These are phyloP conservation scores for Apiospora aurea DNA, from an alignment of 2,329 filamentous ascomycete species.

Conservation along the genomic window DNA sequence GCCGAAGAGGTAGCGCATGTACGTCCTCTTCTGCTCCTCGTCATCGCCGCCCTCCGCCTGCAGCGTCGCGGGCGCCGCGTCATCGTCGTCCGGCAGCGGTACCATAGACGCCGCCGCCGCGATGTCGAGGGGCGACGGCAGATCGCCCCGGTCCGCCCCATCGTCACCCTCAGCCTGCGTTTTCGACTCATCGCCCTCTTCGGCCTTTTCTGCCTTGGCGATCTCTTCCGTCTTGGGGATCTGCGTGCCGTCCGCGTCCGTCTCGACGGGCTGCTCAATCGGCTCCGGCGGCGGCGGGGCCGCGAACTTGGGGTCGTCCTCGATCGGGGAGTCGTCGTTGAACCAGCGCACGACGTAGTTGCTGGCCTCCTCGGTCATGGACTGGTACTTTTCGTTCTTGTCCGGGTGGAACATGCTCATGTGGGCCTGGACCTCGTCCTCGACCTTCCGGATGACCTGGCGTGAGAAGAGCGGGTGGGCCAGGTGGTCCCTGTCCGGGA, in stretches of 20 bases:
- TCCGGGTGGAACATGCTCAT: slow-evolving; percentile 69
- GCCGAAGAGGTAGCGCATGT: slow-evolving; percentile 57
- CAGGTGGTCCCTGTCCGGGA: slow-evolving; percentile 61
- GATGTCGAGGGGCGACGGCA: slow-evolving; percentile 58
- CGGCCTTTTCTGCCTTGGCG: slow-evolving; percentile 30
- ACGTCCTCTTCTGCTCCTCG: slow-evolving; percentile 48
- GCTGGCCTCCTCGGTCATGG: slow-evolving; percentile 66
- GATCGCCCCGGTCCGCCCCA: slow-evolving; percentile 40
- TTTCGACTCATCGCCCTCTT: neutral
- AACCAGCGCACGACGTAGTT: slow-evolving; percentile 66
- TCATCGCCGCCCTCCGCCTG: slow-evolving; percentile 35
- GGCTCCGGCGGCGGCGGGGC: slow-evolving; percentile 48
- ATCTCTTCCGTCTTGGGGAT: slow-evolving; percentile 39
- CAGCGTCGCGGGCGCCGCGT: slow-evolving; percentile 39
- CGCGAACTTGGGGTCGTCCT: slow-evolving; percentile 57
- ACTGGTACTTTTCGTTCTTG: slow-evolving; percentile 69
- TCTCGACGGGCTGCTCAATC: slow-evolving; percentile 43
- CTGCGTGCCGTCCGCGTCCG: slow-evolving; percentile 42
- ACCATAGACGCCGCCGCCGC: slow-evolving; percentile 59
- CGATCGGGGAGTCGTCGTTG: slow-evolving; percentile 50
- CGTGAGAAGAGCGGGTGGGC: slow-evolving; percentile 55
- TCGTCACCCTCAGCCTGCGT: slow-evolving; percentile 29
- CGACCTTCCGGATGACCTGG: slow-evolving; percentile 67
- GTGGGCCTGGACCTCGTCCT: slow-evolving; percentile 78
- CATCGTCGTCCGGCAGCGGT: slow-evolving; percentile 52